phyloP scores from a whole-genome alignment of 2,329 filamentous ascomycete species.

The Corynespora cassiicola region DNA sequence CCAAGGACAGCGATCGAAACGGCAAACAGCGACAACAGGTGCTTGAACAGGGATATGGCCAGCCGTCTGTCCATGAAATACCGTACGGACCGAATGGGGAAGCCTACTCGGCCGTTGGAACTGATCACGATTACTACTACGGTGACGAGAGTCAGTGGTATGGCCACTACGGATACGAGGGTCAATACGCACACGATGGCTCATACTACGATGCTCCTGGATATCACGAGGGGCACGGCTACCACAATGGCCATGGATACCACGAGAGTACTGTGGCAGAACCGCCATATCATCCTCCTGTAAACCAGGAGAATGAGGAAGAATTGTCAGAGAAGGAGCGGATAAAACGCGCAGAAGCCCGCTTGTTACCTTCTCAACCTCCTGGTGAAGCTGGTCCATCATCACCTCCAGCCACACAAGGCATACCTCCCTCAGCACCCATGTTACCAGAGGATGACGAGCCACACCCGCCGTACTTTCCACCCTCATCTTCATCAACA shows the following conservation, averaged over 20 bases:
- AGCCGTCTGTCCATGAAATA: slow-evolving; percentile 29
- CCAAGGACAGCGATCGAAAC: slow-evolving; percentile 72
- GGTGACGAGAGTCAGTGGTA: slow-evolving; percentile 32
- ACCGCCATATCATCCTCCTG: slow-evolving; percentile 59
- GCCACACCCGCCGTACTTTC: slow-evolving; percentile 24
- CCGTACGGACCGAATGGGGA: slow-evolving; percentile 20
- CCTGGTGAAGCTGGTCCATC: slow-evolving; percentile 56
- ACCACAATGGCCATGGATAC: slow-evolving; percentile 19
- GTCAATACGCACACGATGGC: slow-evolving; percentile 37
- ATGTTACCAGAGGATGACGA: slow-evolving; percentile 42
- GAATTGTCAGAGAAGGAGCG: slow-evolving; percentile 82
- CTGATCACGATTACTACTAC: slow-evolving; percentile 16
- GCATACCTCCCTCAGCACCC: slow-evolving; percentile 44
- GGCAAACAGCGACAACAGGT: slow-evolving; percentile 50
- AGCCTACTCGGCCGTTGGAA: slow-evolving; percentile 14
- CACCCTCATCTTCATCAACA: slow-evolving; percentile 22
- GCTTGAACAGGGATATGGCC: slow-evolving; percentile 10
- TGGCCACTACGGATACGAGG: slow-evolving; percentile 40
- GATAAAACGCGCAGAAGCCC: slow-evolving; percentile 76
- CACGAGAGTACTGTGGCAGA: slow-evolving; percentile 37
- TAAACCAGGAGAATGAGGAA: slow-evolving; percentile 66
- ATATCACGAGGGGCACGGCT: slow-evolving; percentile 25
- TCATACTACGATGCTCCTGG: slow-evolving; percentile 36
- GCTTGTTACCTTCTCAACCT: slow-evolving; percentile 81
- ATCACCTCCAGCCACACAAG: slow-evolving; percentile 48